phyloP scores from a whole-genome alignment of 805 yeast species.

The Metschnikowia continentalis region DNA sequence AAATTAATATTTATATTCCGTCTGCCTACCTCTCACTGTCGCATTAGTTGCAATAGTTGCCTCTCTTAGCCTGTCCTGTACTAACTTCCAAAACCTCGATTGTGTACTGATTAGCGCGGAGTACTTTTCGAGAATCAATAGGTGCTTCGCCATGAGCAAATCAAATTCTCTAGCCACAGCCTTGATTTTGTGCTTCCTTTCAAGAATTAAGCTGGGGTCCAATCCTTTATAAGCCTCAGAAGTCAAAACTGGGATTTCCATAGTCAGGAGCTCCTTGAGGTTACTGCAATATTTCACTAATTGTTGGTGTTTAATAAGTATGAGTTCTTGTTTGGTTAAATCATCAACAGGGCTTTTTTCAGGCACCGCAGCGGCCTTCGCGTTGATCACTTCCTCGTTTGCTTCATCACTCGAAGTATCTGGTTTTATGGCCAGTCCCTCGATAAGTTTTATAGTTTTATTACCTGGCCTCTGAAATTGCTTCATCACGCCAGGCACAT shows the following conservation, averaged over 20 bases:
- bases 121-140: slow-evolving; percentile 29
- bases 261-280: slow-evolving; percentile 19
- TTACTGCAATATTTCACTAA: slow-evolving; percentile 21
- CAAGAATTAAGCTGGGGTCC: background rate
- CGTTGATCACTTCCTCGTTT: background rate
- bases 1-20: background rate
- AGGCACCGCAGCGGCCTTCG: background rate
- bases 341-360: background rate
- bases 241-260: slow-evolving; percentile 18
- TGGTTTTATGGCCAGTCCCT: background rate
- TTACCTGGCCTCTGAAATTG: slow-evolving; percentile 5
- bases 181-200: slow-evolving; percentile 6
- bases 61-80: slow-evolving; percentile 14
- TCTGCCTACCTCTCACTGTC: background rate
- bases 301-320: slow-evolving; percentile 20
- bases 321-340: slow-evolving; percentile 18
- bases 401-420: background rate
- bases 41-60: background rate
- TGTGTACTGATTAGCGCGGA: slow-evolving; percentile 20
- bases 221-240: slow-evolving; percentile 4
- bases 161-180: slow-evolving; percentile 19
- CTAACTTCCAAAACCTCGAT: slow-evolving; percentile 25
- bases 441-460: background rate
- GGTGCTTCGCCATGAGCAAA: slow-evolving; percentile 23
- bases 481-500: slow-evolving; percentile 9